Evolutionary conservation across 805 yeast genomes (phyloP).

Genomic region (Wickerhamomyces pijperi): DNA sequence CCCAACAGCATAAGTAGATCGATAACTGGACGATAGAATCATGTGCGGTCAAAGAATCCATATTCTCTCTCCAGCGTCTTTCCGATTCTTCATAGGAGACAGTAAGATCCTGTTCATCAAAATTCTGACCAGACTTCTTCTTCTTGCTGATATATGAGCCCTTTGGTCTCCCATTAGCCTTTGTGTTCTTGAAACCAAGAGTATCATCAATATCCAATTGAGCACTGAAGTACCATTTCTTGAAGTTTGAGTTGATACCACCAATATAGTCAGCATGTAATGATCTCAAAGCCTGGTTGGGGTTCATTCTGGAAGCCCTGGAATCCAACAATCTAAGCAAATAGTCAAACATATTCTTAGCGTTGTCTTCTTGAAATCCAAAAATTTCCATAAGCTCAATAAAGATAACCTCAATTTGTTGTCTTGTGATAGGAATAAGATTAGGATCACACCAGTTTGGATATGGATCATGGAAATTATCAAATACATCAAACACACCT

Average conservation of each 20-base stretch:
- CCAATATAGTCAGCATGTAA: constrained; percentile 70
- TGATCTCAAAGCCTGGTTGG: constrained; percentile 42
- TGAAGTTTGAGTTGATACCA: constrained; percentile 55
- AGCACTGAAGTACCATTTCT: constrained; percentile 72
- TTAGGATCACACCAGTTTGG: constrained; percentile 37
- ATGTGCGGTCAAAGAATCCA: constrained; percentile 36
- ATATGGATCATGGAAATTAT: constrained; percentile 33
- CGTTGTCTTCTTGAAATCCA: constrained; percentile 60
- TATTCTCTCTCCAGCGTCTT: constrained; percentile 37
- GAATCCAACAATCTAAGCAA: constrained; percentile 54
- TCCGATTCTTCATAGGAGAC: constrained; percentile 31
- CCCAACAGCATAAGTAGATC: constrained; percentile 72
- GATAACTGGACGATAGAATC: constrained; percentile 56
- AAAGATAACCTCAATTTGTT: constrained; percentile 47
- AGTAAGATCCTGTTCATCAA: background rate
- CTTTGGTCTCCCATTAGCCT: constrained; percentile 17
- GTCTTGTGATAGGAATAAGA: constrained; percentile 36
- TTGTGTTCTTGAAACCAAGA: constrained; percentile 23
- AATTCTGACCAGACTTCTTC: background rate
- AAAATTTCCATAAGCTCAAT: constrained; percentile 40
- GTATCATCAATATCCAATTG: constrained; percentile 52
- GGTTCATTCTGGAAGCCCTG: constrained; percentile 54
- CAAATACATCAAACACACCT: constrained; percentile 31
- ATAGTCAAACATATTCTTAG: constrained; percentile 58
- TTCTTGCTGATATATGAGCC: constrained; percentile 4